Conservation (phyloP, 352 stramenopile species). For the Globisporangium spinosum region DNA sequence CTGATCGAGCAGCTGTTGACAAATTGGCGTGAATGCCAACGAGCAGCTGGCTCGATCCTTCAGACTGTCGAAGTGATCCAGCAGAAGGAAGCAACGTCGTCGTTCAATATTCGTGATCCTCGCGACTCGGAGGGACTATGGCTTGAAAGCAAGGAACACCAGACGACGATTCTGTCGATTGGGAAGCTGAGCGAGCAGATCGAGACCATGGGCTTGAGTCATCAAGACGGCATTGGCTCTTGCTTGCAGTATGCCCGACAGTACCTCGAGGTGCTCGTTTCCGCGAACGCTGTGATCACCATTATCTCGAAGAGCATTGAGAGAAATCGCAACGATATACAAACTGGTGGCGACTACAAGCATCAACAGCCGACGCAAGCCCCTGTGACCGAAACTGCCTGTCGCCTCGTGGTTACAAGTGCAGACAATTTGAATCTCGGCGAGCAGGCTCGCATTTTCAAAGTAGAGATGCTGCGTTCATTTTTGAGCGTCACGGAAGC, state of each 20-base stretch:
- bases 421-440: slow-evolving; percentile 26
- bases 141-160: slow-evolving; percentile 15
- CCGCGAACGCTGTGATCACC: slow-evolving; percentile 17
- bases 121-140: slow-evolving; percentile 8
- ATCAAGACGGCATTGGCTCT: slow-evolving; percentile 5
- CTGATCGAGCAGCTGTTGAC: slow-evolving; percentile 25
- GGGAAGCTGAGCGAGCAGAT: slow-evolving; percentile 3
- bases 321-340: background rate
- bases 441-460: slow-evolving; percentile 23
- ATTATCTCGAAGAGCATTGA: slow-evolving; percentile 15
- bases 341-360: background rate
- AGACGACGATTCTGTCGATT: slow-evolving; percentile 16
- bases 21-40: slow-evolving; percentile 28
- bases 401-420: slow-evolving; percentile 29
- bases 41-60: slow-evolving; percentile 21
- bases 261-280: slow-evolving; percentile 20
- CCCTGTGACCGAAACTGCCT: slow-evolving; percentile 23
- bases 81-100: slow-evolving; percentile 17
- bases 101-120: slow-evolving; percentile 16
- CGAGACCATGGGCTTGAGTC: slow-evolving; percentile 10
- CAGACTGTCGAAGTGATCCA: slow-evolving; percentile 23
- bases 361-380: background rate
- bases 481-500: slow-evolving; percentile 29
- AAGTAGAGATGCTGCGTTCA: slow-evolving; percentile 35
- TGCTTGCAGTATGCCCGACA: slow-evolving; percentile 13